phyloP scores from a whole-genome alignment of 306 rosid genomes.

The Dicorynia guianensis region DNA sequence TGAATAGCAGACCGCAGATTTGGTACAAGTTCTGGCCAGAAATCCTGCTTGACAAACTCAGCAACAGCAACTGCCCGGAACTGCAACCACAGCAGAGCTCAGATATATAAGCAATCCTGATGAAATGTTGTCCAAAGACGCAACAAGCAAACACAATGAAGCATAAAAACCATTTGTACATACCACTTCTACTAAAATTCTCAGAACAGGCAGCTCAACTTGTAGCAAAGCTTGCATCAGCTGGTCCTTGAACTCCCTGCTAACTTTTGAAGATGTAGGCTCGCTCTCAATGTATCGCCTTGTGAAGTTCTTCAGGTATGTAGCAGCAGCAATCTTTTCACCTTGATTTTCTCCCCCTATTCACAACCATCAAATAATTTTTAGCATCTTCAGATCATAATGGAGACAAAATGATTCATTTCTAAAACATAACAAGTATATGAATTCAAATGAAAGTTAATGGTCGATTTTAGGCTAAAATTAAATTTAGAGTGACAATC shows the following conservation, averaged over 20 bases:
- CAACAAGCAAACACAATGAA: background rate
- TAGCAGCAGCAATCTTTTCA: slow-evolving; percentile 72
- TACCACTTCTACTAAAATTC: slow-evolving; percentile 82
- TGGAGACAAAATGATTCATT: too few relatives aligned
- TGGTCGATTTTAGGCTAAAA: background rate
- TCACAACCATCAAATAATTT: background rate
- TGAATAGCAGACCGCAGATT: slow-evolving; percentile 71
- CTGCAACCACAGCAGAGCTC: slow-evolving; percentile 48
- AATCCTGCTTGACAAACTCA: slow-evolving; percentile 73
- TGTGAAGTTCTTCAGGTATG: slow-evolving; percentile 79
- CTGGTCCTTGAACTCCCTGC: slow-evolving; percentile 83
- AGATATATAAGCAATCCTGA: background rate
- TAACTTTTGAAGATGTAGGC: slow-evolving; percentile 51
- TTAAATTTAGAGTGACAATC: background rate
- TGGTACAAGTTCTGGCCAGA: slow-evolving; percentile 81
- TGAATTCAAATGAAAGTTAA: background rate
- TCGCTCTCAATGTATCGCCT: slow-evolving; percentile 62
- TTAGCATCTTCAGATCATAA: too few relatives aligned
- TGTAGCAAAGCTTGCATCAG: slow-evolving; percentile 74
- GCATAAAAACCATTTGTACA: background rate
- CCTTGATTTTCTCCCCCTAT: slow-evolving; percentile 75
- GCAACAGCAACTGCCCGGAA: slow-evolving; percentile 62
- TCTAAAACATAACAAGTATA: background rate
- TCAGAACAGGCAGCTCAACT: slow-evolving; percentile 65
- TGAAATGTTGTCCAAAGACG: background rate